Evolutionary conservation across 306 rosid species (phyloP), one percentile per base, ranked within the genome.

Genomic region (Quercus variabilis): DNA sequence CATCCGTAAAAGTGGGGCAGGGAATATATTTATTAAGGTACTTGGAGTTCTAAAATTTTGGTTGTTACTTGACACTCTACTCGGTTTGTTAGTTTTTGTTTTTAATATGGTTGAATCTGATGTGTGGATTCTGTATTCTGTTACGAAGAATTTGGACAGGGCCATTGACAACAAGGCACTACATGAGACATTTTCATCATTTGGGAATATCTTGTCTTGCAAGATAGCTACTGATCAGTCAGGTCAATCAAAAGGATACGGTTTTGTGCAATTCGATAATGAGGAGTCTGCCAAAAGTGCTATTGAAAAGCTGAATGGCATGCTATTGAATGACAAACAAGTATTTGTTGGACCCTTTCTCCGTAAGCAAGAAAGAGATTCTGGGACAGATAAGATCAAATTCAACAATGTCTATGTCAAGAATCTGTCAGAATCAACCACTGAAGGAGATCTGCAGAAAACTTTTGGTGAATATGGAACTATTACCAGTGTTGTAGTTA

Each of bases 81-180:
- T 64, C 14, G 43, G 15, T 65, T 65, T 18, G 33, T 15, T 17
- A 11, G 64, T 14, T 35, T 6, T 74, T 59, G 78, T 14, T 21
- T 6, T 17, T 73, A 52, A 17, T 67, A 0, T 51, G 76, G 59
- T 5, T 51, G 74, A 30, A 69, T 31, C 83, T 79, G 55, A 75
- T 33, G 55, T 80, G 19, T 28, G 62, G 43, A n/a, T 68, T 35
- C 73, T 77, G 59, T 21, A 18, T 81, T 41, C 19, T 30, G 82
- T 67, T n/a, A 19, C 73, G 87, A 94, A 90, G 93, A 90, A 92
- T 89, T 85, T 92, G 88, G 97, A 90, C 46, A 92, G 86, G 93
- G 82, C 86, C 69, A 92, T 85, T 84, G 93, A 92, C 57, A 90
- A 88, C 89, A 86, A 92, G 73, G 91, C 91, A 58, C 80, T 88